A percentile compares a stretch with the other conserved stretches of the same genome.
Evolutionary conservation across 1,139 yeast genomes (phyloP).

Genomic region (Candida sojae): DNA sequence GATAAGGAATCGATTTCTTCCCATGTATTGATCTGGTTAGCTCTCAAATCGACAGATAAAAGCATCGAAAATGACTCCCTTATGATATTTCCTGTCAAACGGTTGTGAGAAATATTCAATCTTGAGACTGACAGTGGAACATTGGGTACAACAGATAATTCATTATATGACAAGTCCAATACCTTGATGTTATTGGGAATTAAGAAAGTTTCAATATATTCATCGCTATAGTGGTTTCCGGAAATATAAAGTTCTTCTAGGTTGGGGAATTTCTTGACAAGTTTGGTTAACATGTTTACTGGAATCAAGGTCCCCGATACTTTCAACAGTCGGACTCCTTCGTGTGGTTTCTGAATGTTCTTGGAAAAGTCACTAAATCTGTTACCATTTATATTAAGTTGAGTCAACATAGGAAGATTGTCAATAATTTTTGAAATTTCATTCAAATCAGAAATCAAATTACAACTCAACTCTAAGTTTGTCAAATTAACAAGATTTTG

Average conservation of each 20-base stretch:
- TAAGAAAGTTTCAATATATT: conserved; percentile 16
- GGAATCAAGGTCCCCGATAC: conserved; percentile 34
- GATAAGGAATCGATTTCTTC: conserved; percentile 42
- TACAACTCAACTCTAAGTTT: conserved; percentile 62
- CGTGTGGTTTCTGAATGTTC: conserved; percentile 21
- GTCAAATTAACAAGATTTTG: conserved; percentile 25
- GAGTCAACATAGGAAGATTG: conserved; percentile 36
- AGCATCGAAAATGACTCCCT: conserved; percentile 7
- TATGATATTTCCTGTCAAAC: conserved; percentile 12
- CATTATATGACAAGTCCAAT: conserved; percentile 51
- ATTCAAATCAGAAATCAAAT: conserved; percentile 48
- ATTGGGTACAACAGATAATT: conserved; percentile 33
- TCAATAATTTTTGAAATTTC: conserved; percentile 40
- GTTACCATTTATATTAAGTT: conserved; percentile 65
- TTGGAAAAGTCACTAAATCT: conserved; percentile 40
- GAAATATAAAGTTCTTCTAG: conserved; percentile 48
- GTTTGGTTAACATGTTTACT: conserved; percentile 15
- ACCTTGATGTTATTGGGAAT: conserved; percentile 17
- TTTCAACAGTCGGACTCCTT: conserved; percentile 22
- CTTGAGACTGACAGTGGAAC: conserved; percentile 7
- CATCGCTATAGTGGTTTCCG: conserved; percentile 40
- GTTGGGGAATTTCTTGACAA: conserved; percentile 44
- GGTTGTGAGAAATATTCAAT: conserved; percentile 30
- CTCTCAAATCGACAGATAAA: conserved; percentile 44
- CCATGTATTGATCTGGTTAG: conserved; percentile 52